Evolutionary conservation across 768 basidiomycete genomes (phyloP).

Genomic region (Melanogaster broomeanus): DNA sequence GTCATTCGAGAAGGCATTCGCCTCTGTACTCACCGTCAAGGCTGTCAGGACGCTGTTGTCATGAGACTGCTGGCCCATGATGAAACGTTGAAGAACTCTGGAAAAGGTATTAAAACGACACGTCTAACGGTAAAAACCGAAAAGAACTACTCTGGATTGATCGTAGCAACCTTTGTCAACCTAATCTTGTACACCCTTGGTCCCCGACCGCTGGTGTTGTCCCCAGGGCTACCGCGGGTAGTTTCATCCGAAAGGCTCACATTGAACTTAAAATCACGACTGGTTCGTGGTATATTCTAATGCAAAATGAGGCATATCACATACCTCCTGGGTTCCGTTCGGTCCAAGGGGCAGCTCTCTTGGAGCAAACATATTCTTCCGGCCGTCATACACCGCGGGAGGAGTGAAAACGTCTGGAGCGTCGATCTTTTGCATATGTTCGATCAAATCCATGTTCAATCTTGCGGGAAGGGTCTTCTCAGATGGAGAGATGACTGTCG

Average conservation of each 20-base stretch:
- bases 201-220: slow-evolving; percentile 37
- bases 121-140: slow-evolving; percentile 21
- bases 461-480: slow-evolving; percentile 69
- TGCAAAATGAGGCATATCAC: slow-evolving; percentile 8
- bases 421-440: slow-evolving; percentile 55
- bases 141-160: slow-evolving; percentile 52
- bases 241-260: slow-evolving; percentile 50
- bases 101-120: slow-evolving; percentile 5
- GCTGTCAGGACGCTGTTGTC: slow-evolving; percentile 71
- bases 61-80: slow-evolving; percentile 62
- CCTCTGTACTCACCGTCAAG: slow-evolving; percentile 49
- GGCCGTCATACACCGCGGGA: slow-evolving; percentile 73
- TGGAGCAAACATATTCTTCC: slow-evolving; percentile 73
- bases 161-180: slow-evolving; percentile 57
- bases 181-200: slow-evolving; percentile 71
- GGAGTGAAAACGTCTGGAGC: slow-evolving; percentile 73
- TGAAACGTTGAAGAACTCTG: slow-evolving; percentile 66
- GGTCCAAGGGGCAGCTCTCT: slow-evolving; percentile 62
- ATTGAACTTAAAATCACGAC: slow-evolving; percentile 49
- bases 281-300: slow-evolving; percentile 3
- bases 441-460: slow-evolving; percentile 72
- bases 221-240: slow-evolving; percentile 31
- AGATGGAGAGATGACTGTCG: slow-evolving; percentile 59
- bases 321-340: slow-evolving; percentile 51
- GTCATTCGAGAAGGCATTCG: background rate